These are phyloP conservation scores for Saprolegnia diclina DNA, from an alignment of 352 stramenopile genomes.

Conservation along the genomic window DNA sequence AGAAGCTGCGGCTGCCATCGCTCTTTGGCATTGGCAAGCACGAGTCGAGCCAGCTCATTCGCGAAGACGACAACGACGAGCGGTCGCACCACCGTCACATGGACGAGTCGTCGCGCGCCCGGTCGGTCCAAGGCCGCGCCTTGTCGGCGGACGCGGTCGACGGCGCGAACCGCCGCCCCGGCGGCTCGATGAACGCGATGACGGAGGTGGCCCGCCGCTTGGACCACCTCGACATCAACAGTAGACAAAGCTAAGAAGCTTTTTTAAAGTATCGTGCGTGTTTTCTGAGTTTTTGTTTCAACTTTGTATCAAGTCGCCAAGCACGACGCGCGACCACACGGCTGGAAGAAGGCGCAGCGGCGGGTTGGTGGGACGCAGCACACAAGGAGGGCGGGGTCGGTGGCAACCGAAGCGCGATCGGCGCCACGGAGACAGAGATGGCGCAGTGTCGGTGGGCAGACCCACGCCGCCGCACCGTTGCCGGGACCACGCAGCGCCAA, in stretches of 20 bases:
- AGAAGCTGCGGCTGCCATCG: conserved; percentile 82
- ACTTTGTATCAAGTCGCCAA: no score
- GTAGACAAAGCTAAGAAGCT: conserved; percentile 24
- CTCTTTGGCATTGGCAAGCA: conserved; percentile 49
- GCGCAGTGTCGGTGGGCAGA: no score
- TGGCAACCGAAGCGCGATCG: no score
- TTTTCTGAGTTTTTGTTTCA: not conserved
- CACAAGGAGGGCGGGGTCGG: no score
- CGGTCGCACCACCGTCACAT: conserved; percentile 4
- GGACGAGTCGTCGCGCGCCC: conserved; percentile 20
- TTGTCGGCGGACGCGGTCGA: conserved; percentile 23
- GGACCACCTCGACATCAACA: conserved; percentile 27
- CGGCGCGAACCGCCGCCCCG: not conserved
- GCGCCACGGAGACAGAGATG: no score
- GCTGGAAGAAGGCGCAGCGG: no score
- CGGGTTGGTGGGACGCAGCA: no score
- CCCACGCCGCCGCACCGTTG: no score
- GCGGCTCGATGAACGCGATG: conserved; percentile 3
- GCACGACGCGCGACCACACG: no score
- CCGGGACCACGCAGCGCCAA: no score
- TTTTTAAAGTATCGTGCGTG: conserved; percentile 14
- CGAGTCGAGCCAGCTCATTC: not conserved
- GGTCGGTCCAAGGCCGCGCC: conserved; percentile 22
- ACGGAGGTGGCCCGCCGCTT: conserved; percentile 21
- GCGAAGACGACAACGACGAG: conserved; percentile 15